Evolutionary conservation across 345 rosid species (phyloP).

Genomic region (Fremontodendron californicum): DNA sequence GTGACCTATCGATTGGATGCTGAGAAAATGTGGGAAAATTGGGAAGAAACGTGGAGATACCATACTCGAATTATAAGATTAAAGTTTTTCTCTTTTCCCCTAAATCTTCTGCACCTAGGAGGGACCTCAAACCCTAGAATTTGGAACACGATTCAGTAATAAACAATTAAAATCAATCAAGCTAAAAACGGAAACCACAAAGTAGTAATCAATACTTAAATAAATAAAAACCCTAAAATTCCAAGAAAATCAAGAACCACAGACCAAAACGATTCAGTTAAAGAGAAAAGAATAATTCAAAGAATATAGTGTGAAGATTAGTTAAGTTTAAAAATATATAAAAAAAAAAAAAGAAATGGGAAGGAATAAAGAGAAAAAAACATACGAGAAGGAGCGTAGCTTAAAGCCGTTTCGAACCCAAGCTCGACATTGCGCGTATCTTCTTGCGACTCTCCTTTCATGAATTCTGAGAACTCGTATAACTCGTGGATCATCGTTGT

Average conservation of each 20-base stretch:
- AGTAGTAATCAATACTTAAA: too few relatives aligned
- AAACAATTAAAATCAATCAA: background rate
- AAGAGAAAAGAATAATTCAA: background rate
- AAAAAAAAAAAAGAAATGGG: background rate
- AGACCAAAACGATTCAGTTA: background rate
- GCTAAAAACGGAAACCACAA: background rate
- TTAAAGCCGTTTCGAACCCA: conserved; percentile 70
- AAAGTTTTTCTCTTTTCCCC: background rate
- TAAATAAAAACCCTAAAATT: background rate
- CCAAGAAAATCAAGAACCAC: background rate
- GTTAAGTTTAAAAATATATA: background rate
- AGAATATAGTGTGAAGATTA: background rate
- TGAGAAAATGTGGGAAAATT: background rate
- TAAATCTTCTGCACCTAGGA: background rate
- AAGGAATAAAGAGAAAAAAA: conserved; percentile 49
- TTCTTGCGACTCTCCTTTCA: conserved; percentile 61
- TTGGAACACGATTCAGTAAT: background rate
- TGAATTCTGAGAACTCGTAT: conserved; percentile 87
- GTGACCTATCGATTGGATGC: too few relatives aligned
- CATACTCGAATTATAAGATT: background rate
- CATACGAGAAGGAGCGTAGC: conserved; percentile 92
- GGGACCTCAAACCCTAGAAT: background rate
- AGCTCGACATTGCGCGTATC: conserved; percentile 65
- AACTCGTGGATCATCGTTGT: conserved; percentile 48
- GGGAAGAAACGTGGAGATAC: background rate